Evolutionary conservation across 2,329 filamentous ascomycete species (phyloP).

Genomic region (Hymenoscyphus occultus): DNA sequence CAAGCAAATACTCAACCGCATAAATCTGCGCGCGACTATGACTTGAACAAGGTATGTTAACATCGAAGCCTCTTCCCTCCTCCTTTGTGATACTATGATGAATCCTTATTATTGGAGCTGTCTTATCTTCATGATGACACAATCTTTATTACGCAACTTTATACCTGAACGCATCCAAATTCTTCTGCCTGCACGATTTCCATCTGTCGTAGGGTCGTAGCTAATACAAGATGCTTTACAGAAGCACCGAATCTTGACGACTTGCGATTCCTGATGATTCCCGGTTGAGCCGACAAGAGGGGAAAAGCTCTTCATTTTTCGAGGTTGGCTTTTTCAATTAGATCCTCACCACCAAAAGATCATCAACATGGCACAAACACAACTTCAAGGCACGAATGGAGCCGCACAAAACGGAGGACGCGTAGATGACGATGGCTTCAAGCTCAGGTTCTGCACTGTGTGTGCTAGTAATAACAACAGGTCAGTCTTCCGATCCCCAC

Average conservation of each 20-base stretch:
- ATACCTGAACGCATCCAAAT: conserved; percentile 25
- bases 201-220: neutral
- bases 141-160: conserved; percentile 35
- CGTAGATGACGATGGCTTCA: conserved; percentile 55
- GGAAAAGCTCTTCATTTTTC: conserved; percentile 7
- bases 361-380: conserved; percentile 24
- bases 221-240: conserved; percentile 3
- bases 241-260: neutral
- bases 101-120: conserved; percentile 39
- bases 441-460: conserved; percentile 96
- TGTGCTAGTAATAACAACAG: conserved; percentile 98
- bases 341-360: neutral
- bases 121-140: conserved; percentile 36
- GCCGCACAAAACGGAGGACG: conserved; percentile 26
- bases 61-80: neutral
- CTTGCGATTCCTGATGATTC: conserved; percentile 1
- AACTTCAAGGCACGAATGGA: conserved; percentile 21
- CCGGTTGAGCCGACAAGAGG: neutral
- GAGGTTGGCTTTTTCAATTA: conserved; percentile 1
- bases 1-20: neutral
- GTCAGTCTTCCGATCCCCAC: conserved; percentile 43
- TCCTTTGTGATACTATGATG: conserved; percentile 25
- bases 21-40: conserved; percentile 8
- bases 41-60: conserved; percentile 22
- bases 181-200: conserved; percentile 6